Conservation (phyloP, 2,329 filamentous ascomycete species). For the Arthrobotrys sphaeroides region DNA sequence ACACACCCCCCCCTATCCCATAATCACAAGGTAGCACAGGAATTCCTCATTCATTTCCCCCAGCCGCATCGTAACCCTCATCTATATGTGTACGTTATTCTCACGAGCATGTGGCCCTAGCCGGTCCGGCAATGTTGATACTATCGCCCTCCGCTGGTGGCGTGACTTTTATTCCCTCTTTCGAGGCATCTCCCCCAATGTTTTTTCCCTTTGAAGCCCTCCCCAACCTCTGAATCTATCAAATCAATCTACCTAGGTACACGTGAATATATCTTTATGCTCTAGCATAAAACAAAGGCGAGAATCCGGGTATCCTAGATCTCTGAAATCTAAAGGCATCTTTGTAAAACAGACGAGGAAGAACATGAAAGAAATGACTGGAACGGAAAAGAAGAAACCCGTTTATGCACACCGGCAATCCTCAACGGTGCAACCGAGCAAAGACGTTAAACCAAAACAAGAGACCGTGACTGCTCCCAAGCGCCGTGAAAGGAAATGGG, state of each 20-base stretch:
- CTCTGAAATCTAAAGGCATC: constrained; percentile 10
- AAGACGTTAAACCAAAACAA: constrained; percentile 3
- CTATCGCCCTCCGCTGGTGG: constrained; percentile 1
- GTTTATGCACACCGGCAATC: constrained; percentile 19
- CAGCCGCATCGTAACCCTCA: background rate
- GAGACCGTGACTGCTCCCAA: constrained; percentile 8
- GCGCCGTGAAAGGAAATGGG: constrained; percentile 39
- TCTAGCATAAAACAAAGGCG: background rate
- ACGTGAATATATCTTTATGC: constrained; percentile 20
- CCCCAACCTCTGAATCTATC: background rate
- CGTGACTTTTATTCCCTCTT: constrained; percentile 11
- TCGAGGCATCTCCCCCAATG: background rate
- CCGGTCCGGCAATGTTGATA: background rate
- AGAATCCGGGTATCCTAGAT: constrained; percentile 30
- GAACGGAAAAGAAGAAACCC: background rate
- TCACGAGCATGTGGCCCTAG: background rate
- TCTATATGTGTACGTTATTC: background rate
- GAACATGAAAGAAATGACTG: background rate
- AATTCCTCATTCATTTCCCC: background rate
- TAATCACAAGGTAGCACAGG: background rate
- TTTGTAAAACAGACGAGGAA: background rate
- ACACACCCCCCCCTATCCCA: background rate
- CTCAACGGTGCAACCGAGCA: background rate
- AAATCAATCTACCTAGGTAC: constrained; percentile 22
- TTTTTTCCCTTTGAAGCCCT: background rate